A percentile compares a stretch with the other conserved stretches of the same genome.
phyloP scores from a whole-genome alignment of 495 filamentous ascomycete species.

The Penicillium paxilli region DNA sequence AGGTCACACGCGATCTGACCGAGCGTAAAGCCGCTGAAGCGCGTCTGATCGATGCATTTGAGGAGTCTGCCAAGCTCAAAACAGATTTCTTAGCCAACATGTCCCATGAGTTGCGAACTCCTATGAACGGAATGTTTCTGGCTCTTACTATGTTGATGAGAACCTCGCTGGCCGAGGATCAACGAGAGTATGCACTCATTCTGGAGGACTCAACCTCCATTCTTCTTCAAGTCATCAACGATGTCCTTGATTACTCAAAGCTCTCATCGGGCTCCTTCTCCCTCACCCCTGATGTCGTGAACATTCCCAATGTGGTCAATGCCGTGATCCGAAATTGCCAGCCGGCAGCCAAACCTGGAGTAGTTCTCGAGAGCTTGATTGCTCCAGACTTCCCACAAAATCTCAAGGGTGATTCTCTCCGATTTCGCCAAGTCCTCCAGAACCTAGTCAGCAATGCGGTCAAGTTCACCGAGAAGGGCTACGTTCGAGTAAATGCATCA shows the following conservation, averaged over 20 bases:
- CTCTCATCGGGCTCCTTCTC: slow-evolving; percentile 84
- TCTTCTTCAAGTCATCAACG: slow-evolving; percentile 85
- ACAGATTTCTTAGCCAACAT: slow-evolving; percentile 76
- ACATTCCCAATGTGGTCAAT: slow-evolving; percentile 57
- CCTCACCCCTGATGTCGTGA: slow-evolving; percentile 67
- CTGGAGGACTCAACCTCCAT: slow-evolving; percentile 79
- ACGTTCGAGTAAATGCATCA: slow-evolving; percentile 53
- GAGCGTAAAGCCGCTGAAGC: slow-evolving; percentile 60
- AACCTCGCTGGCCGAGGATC: slow-evolving; percentile 64
- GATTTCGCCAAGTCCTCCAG: slow-evolving; percentile 79
- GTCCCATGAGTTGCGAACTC: slow-evolving; percentile 87
- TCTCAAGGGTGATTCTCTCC: slow-evolving; percentile 68
- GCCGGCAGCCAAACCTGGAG: slow-evolving; percentile 57
- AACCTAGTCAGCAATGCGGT: slow-evolving; percentile 88
- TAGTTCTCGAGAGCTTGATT: slow-evolving; percentile 52
- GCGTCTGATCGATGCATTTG: slow-evolving; percentile 59
- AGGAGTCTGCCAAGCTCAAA: slow-evolving; percentile 65
- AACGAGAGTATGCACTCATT: slow-evolving; percentile 73
- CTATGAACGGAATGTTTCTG: slow-evolving; percentile 74
- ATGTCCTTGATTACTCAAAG: slow-evolving; percentile 87
- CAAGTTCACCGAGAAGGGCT: slow-evolving; percentile 79
- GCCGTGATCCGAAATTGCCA: slow-evolving; percentile 55
- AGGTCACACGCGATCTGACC: slow-evolving; percentile 64
- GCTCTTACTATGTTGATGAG: slow-evolving; percentile 71
- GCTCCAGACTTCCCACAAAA: slow-evolving; percentile 40